phyloP scores from a whole-genome alignment of 306 rosid genomes.

The Malus orientalis region DNA sequence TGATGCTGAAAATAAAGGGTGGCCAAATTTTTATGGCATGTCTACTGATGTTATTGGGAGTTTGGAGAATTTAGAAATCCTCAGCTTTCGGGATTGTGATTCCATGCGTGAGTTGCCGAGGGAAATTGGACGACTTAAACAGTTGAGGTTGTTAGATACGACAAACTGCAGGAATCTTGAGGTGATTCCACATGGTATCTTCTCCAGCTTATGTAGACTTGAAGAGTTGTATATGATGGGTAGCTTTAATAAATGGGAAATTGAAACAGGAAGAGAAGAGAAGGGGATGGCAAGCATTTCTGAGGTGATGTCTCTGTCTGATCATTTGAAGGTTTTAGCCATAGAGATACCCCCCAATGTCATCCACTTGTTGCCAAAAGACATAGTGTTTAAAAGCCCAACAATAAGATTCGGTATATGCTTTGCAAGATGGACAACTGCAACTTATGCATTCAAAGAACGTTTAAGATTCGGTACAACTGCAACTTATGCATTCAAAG shows the following conservation, averaged over 20 bases:
- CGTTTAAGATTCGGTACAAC: no score
- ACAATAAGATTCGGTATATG: background rate
- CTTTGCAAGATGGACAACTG: accelerated
- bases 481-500: no score
- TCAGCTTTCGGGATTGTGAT: background rate
- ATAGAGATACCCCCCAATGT: accelerated
- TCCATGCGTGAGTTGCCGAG: background rate
- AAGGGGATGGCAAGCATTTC: background rate
- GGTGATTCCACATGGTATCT: background rate
- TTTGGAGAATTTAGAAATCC: background rate
- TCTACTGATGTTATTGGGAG: background rate
- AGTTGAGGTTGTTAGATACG: background rate
- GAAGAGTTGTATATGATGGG: background rate
- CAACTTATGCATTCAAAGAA: no score
- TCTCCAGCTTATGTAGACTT: background rate
- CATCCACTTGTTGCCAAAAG: background rate
- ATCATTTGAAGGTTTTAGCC: background rate
- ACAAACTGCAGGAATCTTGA: accelerated
- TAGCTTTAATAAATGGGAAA: background rate
- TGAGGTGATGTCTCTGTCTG: background rate
- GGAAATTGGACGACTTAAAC: background rate
- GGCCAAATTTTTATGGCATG: background rate
- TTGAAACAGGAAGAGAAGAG: background rate
- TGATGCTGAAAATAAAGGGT: background rate
- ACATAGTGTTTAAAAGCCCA: background rate